These are phyloP conservation scores for Blastomyces parvus DNA, from an alignment of 2,329 filamentous ascomycete genomes.

Conservation along the genomic window DNA sequence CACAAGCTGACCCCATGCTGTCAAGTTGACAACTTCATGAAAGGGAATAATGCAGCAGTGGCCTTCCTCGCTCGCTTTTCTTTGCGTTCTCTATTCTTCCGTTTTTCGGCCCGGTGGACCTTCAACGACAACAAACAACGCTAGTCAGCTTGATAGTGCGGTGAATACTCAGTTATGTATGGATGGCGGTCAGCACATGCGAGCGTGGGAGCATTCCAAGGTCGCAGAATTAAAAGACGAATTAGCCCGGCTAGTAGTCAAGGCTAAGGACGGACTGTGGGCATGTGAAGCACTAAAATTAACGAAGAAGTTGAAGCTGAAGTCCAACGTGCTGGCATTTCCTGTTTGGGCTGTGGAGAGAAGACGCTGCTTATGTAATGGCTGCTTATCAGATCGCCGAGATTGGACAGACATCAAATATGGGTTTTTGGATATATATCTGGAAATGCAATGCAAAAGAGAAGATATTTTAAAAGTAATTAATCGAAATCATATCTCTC, in stretches of 20 bases:
- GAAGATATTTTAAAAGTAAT: background rate
- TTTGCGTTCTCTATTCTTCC: background rate
- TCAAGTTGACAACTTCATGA: slow-evolving; percentile 10
- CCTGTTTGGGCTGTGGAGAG: background rate
- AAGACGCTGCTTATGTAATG: background rate
- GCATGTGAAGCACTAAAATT: background rate
- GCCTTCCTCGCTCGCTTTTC: background rate
- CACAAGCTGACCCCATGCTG: slow-evolving; percentile 29
- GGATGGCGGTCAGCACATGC: background rate
- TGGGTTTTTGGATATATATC: background rate
- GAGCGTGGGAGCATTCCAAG: background rate
- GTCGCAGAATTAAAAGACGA: background rate
- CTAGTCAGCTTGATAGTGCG: background rate
- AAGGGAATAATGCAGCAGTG: background rate
- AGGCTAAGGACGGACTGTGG: background rate
- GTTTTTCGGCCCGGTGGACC: background rate
- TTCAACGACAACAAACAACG: background rate
- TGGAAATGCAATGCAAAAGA: too few species aligned
- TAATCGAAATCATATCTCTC: background rate
- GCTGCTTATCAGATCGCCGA: background rate
- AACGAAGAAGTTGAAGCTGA: background rate
- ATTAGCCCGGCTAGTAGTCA: background rate
- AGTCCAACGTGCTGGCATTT: background rate
- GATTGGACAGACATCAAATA: background rate
- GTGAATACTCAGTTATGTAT: background rate